Percentiles rank a stretch among this genome's conserved stretches.
These are phyloP conservation scores for Suhomyces bribrorum DNA, from an alignment of 1,139 yeast species.

Conservation along the genomic window DNA sequence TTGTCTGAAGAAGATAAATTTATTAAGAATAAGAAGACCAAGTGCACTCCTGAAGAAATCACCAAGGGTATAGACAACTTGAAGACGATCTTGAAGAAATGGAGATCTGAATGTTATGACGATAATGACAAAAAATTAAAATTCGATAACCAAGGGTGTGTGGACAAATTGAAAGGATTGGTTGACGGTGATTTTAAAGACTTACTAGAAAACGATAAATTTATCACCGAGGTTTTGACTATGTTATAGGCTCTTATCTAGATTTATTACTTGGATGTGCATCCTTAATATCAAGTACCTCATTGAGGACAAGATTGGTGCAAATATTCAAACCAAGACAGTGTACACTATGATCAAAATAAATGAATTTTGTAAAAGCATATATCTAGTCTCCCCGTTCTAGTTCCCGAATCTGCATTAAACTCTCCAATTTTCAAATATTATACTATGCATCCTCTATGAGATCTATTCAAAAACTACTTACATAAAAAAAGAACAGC, in stretches of 20 bases:
- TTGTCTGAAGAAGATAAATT: constrained; percentile 41
- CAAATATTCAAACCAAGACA: no score
- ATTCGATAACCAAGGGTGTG: constrained; percentile 35
- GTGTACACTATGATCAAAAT: no score
- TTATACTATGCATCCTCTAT: neutral
- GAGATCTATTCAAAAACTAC: neutral
- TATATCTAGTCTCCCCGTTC: no score
- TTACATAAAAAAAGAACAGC: neutral
- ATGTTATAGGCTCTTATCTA: constrained; percentile 24
- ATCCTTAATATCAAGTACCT: no score
- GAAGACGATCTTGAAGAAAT: constrained; percentile 55
- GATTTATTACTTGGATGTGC: no score
- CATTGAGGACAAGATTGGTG: no score
- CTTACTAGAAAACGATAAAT: constrained; percentile 33
- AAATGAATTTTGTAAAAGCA: no score
- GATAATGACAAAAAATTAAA: constrained; percentile 33
- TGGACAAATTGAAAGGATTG: constrained; percentile 39
- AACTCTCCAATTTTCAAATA: no score
- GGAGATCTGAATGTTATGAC: constrained; percentile 57
- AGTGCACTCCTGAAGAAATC: constrained; percentile 56
- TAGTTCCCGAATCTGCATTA: no score
- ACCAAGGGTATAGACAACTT: constrained; percentile 56
- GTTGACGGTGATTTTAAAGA: constrained; percentile 26
- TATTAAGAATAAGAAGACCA: constrained; percentile 48
- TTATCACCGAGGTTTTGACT: constrained; percentile 43